Conservation (phyloP, 2,329 filamentous ascomycete species). For the Scedosporium dehoogii region DNA sequence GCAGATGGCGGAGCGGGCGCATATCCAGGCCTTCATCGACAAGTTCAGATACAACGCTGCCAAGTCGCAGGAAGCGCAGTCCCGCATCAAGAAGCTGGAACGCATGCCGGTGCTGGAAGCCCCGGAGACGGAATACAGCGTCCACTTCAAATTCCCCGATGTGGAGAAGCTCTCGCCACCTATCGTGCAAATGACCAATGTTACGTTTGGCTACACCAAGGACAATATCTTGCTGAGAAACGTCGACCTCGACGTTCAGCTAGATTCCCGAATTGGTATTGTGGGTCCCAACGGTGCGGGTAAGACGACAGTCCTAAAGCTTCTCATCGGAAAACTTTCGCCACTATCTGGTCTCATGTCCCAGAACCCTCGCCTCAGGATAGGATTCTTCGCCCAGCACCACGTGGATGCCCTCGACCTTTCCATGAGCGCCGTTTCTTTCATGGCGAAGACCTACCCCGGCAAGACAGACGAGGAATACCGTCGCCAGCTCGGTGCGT, state of each 20-base stretch:
- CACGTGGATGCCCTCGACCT: slow-evolving; percentile 95
- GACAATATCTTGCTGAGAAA: slow-evolving; percentile 74
- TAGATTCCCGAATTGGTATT: slow-evolving; percentile 96
- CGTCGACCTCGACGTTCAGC: slow-evolving; percentile 91
- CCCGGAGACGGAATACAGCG: slow-evolving; percentile 88
- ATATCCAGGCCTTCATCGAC: slow-evolving; percentile 97
- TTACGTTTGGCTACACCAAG: slow-evolving; percentile 77
- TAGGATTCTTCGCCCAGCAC: slow-evolving; percentile 97
- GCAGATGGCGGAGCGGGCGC: slow-evolving; percentile 87
- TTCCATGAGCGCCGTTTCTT: slow-evolving; percentile 78
- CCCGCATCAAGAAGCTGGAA: slow-evolving; percentile 97
- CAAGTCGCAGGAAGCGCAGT: slow-evolving; percentile 96
- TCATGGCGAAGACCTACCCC: slow-evolving; percentile 89
- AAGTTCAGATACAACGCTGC: slow-evolving; percentile 99
- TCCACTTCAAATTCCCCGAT: slow-evolving; percentile 94
- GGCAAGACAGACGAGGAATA: slow-evolving; percentile 95
- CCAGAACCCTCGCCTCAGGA: slow-evolving; percentile 74
- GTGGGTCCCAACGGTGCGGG: slow-evolving; percentile 98
- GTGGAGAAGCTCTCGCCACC: slow-evolving; percentile 96
- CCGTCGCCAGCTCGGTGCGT: slow-evolving; percentile 84
- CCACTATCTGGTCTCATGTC: slow-evolving; percentile 75
- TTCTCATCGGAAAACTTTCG: slow-evolving; percentile 80
- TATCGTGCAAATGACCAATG: slow-evolving; percentile 93
- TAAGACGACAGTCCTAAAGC: slow-evolving; percentile 96
- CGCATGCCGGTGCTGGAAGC: slow-evolving; percentile 87